Percentiles rank a stretch among this genome's conserved stretches.
Conservation (phyloP, 2,329 filamentous ascomycete species). For the Diplocarpon rosae region DNA sequence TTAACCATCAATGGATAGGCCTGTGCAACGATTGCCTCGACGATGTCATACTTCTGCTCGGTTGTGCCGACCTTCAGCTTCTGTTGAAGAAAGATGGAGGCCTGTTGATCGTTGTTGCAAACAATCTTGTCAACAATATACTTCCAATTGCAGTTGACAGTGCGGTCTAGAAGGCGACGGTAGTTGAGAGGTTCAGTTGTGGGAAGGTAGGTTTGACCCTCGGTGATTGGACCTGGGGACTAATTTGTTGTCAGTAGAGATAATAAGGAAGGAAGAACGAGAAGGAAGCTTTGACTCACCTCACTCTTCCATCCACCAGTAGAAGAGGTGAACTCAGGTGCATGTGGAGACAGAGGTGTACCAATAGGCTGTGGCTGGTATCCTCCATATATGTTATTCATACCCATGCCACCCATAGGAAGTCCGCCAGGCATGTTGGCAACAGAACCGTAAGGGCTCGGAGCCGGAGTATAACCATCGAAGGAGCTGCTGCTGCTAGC, state of each 20-base stretch:
- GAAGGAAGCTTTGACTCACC: conserved; percentile 16
- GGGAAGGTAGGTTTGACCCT: conserved; percentile 68
- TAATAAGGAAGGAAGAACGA: conserved; percentile 12
- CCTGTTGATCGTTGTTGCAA: conserved; percentile 97
- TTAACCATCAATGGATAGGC: conserved; percentile 97
- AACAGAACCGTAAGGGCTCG: conserved; percentile 23
- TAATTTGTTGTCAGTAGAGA: conserved; percentile 27
- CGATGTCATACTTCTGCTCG: conserved; percentile 95
- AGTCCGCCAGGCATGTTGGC: conserved; percentile 18
- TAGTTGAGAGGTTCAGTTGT: conserved; percentile 93
- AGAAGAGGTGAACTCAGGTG: conserved; percentile 59
- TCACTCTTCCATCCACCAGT: conserved; percentile 28
- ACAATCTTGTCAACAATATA: conserved; percentile 99
- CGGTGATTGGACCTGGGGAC: conserved; percentile 33
- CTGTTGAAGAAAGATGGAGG: conserved; percentile 96
- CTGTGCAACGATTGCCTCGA: conserved; percentile 89
- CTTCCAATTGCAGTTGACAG: conserved; percentile 97
- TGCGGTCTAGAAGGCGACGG: conserved; percentile 85
- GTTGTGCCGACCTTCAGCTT: conserved; percentile 94
- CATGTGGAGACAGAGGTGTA: conserved; percentile 60
- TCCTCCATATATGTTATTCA: conserved; percentile 26
- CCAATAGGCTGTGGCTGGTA: conserved; percentile 44
- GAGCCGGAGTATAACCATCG: conserved; percentile 24
- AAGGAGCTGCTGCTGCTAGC: conserved; percentile 27
- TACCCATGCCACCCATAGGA: conserved; percentile 14